Conservation (phyloP, 2,329 filamentous ascomycete species). For the Sclerotiophoma versabilis region DNA sequence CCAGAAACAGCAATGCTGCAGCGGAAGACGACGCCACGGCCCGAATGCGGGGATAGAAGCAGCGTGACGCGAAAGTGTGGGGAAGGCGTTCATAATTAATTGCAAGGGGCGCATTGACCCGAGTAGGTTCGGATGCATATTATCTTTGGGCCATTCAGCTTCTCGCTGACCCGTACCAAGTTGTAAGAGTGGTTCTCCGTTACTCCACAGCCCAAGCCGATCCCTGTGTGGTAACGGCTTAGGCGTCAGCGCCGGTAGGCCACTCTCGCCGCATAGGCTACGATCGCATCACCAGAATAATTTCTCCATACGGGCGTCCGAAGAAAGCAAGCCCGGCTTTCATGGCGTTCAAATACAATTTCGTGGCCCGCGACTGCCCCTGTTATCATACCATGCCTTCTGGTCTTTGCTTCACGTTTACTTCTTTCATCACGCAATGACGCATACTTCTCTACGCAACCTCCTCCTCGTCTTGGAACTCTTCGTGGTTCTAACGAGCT, state of each 20-base stretch:
- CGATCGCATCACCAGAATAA: constrained; percentile 30
- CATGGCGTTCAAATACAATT: constrained; percentile 43
- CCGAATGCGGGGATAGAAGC: constrained; percentile 16
- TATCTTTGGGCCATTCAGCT: constrained; percentile 3
- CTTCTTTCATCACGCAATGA: constrained; percentile 44
- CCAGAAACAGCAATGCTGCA: not conserved
- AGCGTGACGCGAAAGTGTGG: constrained; percentile 15
- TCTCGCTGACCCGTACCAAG: not conserved
- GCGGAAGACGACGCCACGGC: constrained; percentile 4
- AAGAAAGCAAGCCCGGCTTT: constrained; percentile 37
- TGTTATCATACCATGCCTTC: constrained; percentile 44
- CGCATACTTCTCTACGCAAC: constrained; percentile 33
- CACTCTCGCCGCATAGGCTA: constrained; percentile 10
- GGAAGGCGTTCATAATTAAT: constrained; percentile 21
- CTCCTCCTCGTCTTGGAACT: constrained; percentile 9
- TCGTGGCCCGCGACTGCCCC: constrained; percentile 36
- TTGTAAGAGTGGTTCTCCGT: constrained; percentile 24
- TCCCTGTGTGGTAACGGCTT: constrained; percentile 42
- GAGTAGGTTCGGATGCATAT: constrained; percentile 9
- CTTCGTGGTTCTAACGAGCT: constrained; percentile 33
- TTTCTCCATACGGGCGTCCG: constrained; percentile 46
- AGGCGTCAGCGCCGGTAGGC: constrained; percentile 17
- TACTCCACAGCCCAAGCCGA: constrained; percentile 42
- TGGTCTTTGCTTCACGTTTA: constrained; percentile 38
- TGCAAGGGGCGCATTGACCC: constrained; percentile 20